Evolutionary conservation across 345 rosid genomes (phyloP), one percentile per base, ranked within the genome.

Genomic region (Arabidopsis suecica): DNA sequence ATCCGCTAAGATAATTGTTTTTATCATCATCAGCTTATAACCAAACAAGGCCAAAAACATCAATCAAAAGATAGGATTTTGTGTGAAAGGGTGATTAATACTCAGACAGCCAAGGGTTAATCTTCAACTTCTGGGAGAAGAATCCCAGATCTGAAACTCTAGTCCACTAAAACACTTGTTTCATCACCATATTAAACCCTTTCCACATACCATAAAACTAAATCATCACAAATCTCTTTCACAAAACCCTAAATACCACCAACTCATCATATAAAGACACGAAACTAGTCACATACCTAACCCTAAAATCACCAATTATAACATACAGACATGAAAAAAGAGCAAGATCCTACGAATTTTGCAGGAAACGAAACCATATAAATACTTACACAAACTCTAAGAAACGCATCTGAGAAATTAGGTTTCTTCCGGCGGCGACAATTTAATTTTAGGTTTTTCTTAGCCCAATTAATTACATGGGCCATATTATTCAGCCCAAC

Each of bases 51-150:
- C n/a, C 3, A 25, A 14, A 7, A 5, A 22, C 20, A 10, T 4
- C 0, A 0, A 12, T 34, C 11, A 8, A 22, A 40, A 28, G 1
- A 41, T 11, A 14, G 9, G 3, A 33, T 11, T 54, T 28, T 10
- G 5, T 0, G 23, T 25, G 41, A 30, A 64, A 63, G 68, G 63
- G 70, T 68, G 16, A 28, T 28, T n/a, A 4, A 66, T 84, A 91
- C 91, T 95, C 96, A 92, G 97, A 90, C 97, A 95, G 97, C 97
- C 96, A 95, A 95, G 99, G 99, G 97, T 86, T 88, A 80, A 68
- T 95, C 96, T 75, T 95, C 99, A 92, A 86, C 80, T 85, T 69
- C 81, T 54, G 82, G 82, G 87, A 66, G 72, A 72, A 38, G 73
- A 81, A 44, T 40, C 86, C 88, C 88, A 82, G 83, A 95, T 95